Conservation (phyloP, 306 rosid genomes). For the Begonia fuchsioides region DNA sequence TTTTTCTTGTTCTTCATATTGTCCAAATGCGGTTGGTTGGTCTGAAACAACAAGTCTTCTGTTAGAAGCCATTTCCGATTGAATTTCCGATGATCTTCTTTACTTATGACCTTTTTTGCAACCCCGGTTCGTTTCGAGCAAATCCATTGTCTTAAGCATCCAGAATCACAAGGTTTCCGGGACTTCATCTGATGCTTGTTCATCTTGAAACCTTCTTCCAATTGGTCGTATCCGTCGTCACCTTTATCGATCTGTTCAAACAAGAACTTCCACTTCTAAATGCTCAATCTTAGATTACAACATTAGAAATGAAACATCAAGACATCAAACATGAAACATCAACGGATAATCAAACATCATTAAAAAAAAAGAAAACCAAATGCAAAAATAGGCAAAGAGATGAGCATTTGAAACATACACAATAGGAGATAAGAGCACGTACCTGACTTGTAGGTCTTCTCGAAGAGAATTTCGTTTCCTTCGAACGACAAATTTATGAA, state of each 20-base stretch:
- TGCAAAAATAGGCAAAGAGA: too few species aligned
- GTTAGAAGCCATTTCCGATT: slow-evolving; percentile 16
- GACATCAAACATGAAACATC: too few species aligned
- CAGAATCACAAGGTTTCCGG: slow-evolving; percentile 18
- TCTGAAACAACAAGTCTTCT: slow-evolving; percentile 10
- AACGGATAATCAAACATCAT: too few species aligned
- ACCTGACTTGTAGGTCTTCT: slow-evolving; percentile 30
- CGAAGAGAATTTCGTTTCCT: slow-evolving; percentile 16
- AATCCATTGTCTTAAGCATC: slow-evolving; percentile 29
- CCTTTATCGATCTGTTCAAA: slow-evolving; percentile 11
- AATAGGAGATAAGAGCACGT: slow-evolving; percentile 7
- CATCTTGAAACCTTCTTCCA: slow-evolving; percentile 13
- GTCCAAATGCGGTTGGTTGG: slow-evolving; percentile 10
- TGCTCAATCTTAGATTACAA: too few species aligned
- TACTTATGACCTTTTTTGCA: slow-evolving; percentile 24
- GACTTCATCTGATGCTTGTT: slow-evolving; percentile 21
- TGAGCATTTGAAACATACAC: too few species aligned
- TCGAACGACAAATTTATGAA: slow-evolving; percentile 23
- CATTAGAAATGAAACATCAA: too few species aligned
- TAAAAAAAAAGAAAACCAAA: too few species aligned
- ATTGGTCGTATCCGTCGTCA: slow-evolving; percentile 13
- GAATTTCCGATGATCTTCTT: slow-evolving; percentile 11
- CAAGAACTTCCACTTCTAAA: neutral
- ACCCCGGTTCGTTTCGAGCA: slow-evolving; percentile 37
- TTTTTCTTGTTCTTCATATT: slow-evolving; percentile 12